phyloP scores from a whole-genome alignment of 257 asterid species.

The Solanum ossicruentum region DNA sequence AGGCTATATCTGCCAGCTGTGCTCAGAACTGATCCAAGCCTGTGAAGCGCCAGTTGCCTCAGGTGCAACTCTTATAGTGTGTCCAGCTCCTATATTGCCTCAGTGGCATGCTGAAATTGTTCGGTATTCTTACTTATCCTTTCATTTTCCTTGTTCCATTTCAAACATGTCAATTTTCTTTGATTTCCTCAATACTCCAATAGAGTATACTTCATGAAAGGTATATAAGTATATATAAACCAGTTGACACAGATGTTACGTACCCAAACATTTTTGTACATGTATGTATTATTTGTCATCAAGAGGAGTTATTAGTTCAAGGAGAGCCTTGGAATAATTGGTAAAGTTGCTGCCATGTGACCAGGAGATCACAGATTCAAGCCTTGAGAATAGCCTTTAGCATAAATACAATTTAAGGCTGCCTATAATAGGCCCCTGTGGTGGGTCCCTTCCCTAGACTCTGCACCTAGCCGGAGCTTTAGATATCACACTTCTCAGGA shows the following conservation, averaged over 20 bases:
- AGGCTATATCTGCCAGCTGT: constrained; percentile 51
- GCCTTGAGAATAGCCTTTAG: no score
- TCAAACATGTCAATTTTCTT: background rate
- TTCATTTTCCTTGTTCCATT: constrained; percentile 8
- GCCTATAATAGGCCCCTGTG: no score
- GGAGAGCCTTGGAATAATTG: no score
- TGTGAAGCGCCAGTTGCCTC: constrained; percentile 76
- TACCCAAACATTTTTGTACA: background rate
- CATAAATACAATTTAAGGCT: no score
- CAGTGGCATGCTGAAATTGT: constrained; percentile 98
- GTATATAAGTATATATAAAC: background rate
- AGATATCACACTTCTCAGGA: background rate
- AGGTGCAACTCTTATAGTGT: constrained; percentile 94
- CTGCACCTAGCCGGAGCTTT: no score
- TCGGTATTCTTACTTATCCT: constrained; percentile 52
- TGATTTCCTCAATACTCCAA: background rate
- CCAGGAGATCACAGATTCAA: no score
- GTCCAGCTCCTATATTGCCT: constrained; percentile 93
- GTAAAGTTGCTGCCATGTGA: no score
- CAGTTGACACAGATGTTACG: background rate
- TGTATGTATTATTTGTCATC: background rate
- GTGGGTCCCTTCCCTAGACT: no score
- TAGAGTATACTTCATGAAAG: background rate
- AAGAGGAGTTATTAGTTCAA: background rate
- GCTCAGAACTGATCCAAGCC: constrained; percentile 76